phyloP scores from a whole-genome alignment of 495 filamentous ascomycete genomes.

The Neurospora sp. region DNA sequence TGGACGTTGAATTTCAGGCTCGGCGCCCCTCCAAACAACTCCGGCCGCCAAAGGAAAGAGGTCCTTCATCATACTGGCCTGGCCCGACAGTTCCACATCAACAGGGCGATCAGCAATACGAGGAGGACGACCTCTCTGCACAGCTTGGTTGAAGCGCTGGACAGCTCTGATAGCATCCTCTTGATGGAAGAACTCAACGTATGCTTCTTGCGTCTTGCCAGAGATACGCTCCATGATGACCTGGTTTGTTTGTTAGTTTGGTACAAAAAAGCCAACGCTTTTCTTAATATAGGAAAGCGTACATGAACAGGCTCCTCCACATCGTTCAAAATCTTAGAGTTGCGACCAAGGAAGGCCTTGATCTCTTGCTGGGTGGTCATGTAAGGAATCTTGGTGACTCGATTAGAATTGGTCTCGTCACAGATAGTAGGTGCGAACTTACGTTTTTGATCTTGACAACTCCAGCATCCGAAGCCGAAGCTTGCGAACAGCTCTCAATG shows the following conservation, averaged over 20 bases:
- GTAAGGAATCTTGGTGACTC: conserved; percentile 52
- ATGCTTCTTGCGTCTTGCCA: conserved; percentile 69
- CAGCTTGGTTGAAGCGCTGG: conserved; percentile 29
- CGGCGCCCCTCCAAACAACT: conserved; percentile 45
- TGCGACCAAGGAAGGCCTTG: conserved; percentile 58
- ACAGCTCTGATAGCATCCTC: conserved; percentile 45
- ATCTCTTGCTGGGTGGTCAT: conserved; percentile 55
- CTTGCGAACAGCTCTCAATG: conserved; percentile 20
- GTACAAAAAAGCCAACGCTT: too few species aligned
- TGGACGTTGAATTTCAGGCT: conserved; percentile 33
- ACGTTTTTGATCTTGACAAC: conserved; percentile 30
- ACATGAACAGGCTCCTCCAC: conserved; percentile 55
- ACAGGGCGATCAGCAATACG: conserved; percentile 57
- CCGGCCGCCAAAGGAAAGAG: conserved; percentile 61
- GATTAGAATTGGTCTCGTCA: background rate
- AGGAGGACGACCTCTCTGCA: conserved; percentile 30
- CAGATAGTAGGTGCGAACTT: conserved; percentile 9
- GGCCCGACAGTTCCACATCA: conserved; percentile 49
- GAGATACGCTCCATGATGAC: conserved; percentile 73
- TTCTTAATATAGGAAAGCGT: too few species aligned
- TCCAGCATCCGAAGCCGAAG: conserved; percentile 6
- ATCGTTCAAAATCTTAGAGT: conserved; percentile 47
- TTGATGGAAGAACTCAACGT: conserved; percentile 51
- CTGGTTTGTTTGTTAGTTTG: too few species aligned
- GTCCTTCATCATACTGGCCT: conserved; percentile 51